phyloP scores from a whole-genome alignment of 1,139 yeast species.

The Saccharomyces hybrid region DNA sequence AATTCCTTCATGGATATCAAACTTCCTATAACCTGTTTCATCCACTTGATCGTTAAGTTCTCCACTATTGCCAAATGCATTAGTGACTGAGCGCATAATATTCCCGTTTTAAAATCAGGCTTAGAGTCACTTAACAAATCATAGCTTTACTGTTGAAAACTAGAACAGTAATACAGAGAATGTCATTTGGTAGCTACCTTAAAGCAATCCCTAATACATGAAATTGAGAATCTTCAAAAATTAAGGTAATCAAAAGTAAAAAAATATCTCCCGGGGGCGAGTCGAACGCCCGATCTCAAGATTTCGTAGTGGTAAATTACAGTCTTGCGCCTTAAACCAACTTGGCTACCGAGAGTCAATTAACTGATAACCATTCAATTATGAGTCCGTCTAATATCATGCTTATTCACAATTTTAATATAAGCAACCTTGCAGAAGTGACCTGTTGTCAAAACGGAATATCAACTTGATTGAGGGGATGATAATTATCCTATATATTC shows the following conservation, averaged over 20 bases:
- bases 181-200: not conserved
- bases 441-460: too few relatives aligned
- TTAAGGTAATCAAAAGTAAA: not conserved
- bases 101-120: not conserved
- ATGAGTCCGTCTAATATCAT: too few relatives aligned
- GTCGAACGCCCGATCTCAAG: constrained; percentile 14
- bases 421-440: too few relatives aligned
- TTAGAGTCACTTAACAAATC: not conserved
- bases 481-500: too few relatives aligned
- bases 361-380: too few relatives aligned
- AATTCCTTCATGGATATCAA: constrained; percentile 56
- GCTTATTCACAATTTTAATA: too few relatives aligned
- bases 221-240: not conserved
- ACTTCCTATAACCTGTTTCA: constrained; percentile 26
- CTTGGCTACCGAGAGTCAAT: constrained; percentile 12
- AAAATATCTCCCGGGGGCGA: constrained; percentile 12
- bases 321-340: constrained; percentile 16
- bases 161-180: not conserved
- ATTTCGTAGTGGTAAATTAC: constrained; percentile 9
- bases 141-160: not conserved
- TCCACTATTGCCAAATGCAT: not conserved
- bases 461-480: too few relatives aligned
- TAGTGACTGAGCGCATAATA: not conserved
- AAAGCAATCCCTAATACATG: not conserved
- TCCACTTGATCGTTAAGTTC: not conserved